Conservation (phyloP, 176 grass and related monocot species). For the Poa pratensis region DNA sequence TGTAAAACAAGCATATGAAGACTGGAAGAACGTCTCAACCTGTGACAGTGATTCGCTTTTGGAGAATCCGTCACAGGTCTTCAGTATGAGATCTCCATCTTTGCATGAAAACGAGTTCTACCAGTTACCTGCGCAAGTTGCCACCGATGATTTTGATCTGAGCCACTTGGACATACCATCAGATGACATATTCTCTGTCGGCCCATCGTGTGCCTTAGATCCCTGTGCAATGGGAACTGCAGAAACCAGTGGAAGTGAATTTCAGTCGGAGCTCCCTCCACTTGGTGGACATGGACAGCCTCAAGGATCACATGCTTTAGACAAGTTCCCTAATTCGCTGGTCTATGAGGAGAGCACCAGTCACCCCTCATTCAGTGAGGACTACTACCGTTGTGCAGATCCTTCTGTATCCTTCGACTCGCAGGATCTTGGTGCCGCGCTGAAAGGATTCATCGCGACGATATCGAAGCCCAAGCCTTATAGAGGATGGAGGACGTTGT, state of each 20-base stretch:
- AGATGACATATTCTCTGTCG: conserved; percentile 62
- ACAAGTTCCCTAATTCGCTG: conserved; percentile 61
- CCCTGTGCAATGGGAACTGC: conserved; percentile 33
- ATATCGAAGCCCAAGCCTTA: conserved; percentile 58
- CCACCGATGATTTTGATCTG: conserved; percentile 53
- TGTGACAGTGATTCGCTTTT: conserved; percentile 56
- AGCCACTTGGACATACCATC: conserved; percentile 56
- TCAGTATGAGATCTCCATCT: conserved; percentile 47
- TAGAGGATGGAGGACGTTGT: conserved; percentile 80
- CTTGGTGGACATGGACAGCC: conserved; percentile 29
- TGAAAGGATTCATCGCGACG: conserved; percentile 68
- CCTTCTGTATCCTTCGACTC: conserved; percentile 59
- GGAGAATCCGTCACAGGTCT: conserved; percentile 28
- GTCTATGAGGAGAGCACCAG: conserved; percentile 58
- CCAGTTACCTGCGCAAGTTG: conserved; percentile 50
- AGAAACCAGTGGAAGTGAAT: conserved; percentile 39
- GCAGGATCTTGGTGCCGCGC: conserved; percentile 64
- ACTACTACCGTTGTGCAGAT: conserved; percentile 51
- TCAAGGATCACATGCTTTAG: conserved; percentile 34
- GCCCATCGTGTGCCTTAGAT: conserved; percentile 35
- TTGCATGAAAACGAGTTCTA: conserved; percentile 48
- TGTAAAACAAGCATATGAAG: conserved; percentile 75
- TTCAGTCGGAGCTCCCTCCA: conserved; percentile 35
- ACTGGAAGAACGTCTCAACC: conserved; percentile 66
- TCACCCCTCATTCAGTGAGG: conserved; percentile 43